phyloP scores from a whole-genome alignment of 352 stramenopile genomes.

The Globisporangium camurandrum region DNA sequence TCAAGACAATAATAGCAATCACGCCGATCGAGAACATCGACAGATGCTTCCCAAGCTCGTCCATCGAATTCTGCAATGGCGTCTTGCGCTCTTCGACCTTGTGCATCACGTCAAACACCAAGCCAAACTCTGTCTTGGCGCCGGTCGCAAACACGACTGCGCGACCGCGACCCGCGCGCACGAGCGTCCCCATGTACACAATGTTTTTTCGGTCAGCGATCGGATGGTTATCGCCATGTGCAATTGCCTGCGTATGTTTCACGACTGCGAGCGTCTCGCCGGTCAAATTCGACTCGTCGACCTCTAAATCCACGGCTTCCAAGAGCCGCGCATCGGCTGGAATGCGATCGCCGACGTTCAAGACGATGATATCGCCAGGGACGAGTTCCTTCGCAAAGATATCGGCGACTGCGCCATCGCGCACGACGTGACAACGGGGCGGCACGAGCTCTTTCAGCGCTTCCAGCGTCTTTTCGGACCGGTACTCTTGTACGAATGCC shows the following conservation, averaged over 20 bases:
- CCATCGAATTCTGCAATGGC: slow-evolving; percentile 93
- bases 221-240: slow-evolving; percentile 56
- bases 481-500: slow-evolving; percentile 90
- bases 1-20: slow-evolving; percentile 92
- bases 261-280: slow-evolving; percentile 87
- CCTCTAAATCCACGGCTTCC: slow-evolving; percentile 79
- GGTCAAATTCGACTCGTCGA: slow-evolving; percentile 94
- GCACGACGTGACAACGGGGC: slow-evolving; percentile 56
- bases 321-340: slow-evolving; percentile 88
- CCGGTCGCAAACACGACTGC: slow-evolving; percentile 94
- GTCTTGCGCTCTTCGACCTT: slow-evolving; percentile 92
- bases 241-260: slow-evolving; percentile 58
- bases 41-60: slow-evolving; percentile 93
- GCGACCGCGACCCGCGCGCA: slow-evolving; percentile 87
- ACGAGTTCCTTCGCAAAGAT: slow-evolving; percentile 75
- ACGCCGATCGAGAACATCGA: slow-evolving; percentile 90
- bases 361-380: slow-evolving; percentile 81
- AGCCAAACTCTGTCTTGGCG: slow-evolving; percentile 92
- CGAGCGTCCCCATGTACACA: slow-evolving; percentile 95
- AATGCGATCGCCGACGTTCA: slow-evolving; percentile 91
- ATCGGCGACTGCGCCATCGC: slow-evolving; percentile 45
- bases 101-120: slow-evolving; percentile 92
- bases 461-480: slow-evolving; percentile 81
- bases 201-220: slow-evolving; percentile 87
- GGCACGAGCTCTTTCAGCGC: slow-evolving; percentile 77